Evolutionary conservation across 768 basidiomycete species (phyloP), one percentile per base, ranked within the genome.

Genomic region (Auriscalpium vulgare): DNA sequence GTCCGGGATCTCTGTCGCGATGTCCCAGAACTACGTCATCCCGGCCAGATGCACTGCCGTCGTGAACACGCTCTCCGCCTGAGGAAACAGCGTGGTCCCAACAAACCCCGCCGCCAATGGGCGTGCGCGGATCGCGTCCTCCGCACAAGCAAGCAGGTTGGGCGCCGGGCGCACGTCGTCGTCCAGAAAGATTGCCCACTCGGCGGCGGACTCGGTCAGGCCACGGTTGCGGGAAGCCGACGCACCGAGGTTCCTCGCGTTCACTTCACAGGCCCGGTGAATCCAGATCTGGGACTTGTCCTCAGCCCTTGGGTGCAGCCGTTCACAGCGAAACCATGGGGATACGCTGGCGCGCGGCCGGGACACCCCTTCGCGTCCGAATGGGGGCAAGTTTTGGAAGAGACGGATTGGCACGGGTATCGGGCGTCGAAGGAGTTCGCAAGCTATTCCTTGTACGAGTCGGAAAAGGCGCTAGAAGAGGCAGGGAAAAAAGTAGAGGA

Each of bases 21-120:
- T 81, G 61, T 83, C 76, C 81, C 82, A 85, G 62, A 83, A 84
- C 60, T 76, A 80, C 1, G 80, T 80, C 3, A 81, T 78, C 1
- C 81, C 81, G 1, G 80, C 74, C 4, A 83, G 69, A 57, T 82
- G 80, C 5, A 79, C 69, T 0, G 82, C 82, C 1, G 78, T 68
- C 2, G 74, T 83, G 67, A 79, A 83, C 10, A 83, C 61, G 2
- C 66, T 72, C 19, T 72, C 56, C 0, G 82, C 78, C 7, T 60
- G 56, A 3, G 82, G 82, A 58, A 85, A 83, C 14, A 66, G 59
- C 1, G 74, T 66, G 55, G 70, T 78, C n/a, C 81, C 79, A 2
- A 83, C 72, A 63, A 84, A 81, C 0, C 82, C 80, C 3, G 75
- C 76, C 1, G 80, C 79, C 6, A 70, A 61, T 0, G 78, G 78